These are phyloP conservation scores for Fusarium sp. DNA, from an alignment of 2,329 filamentous ascomycete genomes.

Conservation along the genomic window DNA sequence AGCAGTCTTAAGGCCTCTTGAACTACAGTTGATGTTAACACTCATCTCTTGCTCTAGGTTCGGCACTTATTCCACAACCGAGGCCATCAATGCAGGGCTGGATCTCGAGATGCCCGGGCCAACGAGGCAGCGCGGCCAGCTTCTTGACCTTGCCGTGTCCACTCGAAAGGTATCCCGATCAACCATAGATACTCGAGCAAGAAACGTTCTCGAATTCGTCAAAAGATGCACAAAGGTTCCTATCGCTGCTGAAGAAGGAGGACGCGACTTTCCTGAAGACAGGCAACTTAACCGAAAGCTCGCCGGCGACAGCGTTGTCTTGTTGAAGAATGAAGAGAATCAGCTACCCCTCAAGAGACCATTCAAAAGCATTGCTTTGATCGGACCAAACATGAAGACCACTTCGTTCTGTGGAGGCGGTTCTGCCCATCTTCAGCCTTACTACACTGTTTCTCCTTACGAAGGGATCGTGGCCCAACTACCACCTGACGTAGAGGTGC, in stretches of 20 bases:
- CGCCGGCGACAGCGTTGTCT: not conserved
- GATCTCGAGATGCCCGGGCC: slow-evolving; percentile 56
- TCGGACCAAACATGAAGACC: slow-evolving; percentile 5
- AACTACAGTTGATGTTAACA: not conserved
- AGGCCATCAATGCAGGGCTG: slow-evolving; percentile 48
- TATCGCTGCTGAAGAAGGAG: not conserved
- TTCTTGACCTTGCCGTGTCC: not conserved
- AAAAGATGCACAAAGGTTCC: not conserved
- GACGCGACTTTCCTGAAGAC: not conserved
- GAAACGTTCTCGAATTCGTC: slow-evolving; percentile 1
- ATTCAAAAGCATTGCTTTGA: not conserved
- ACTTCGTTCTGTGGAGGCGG: slow-evolving; percentile 1
- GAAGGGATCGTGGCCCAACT: not conserved
- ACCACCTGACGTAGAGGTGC: not conserved
- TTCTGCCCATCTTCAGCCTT: slow-evolving; percentile 1
- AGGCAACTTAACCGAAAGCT: not conserved
- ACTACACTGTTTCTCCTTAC: slow-evolving; percentile 5
- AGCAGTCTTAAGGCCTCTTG: not conserved
- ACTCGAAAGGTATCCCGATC: not conserved
- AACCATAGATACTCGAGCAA: not conserved
- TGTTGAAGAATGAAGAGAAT: not conserved
- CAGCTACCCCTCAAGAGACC: not conserved
- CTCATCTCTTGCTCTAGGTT: slow-evolving; percentile 17
- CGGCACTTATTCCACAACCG: slow-evolving; percentile 50
- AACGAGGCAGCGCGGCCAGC: not conserved